These are phyloP conservation scores for Xylaria sp. DNA, from an alignment of 2,329 filamentous ascomycete species.

Conservation along the genomic window DNA sequence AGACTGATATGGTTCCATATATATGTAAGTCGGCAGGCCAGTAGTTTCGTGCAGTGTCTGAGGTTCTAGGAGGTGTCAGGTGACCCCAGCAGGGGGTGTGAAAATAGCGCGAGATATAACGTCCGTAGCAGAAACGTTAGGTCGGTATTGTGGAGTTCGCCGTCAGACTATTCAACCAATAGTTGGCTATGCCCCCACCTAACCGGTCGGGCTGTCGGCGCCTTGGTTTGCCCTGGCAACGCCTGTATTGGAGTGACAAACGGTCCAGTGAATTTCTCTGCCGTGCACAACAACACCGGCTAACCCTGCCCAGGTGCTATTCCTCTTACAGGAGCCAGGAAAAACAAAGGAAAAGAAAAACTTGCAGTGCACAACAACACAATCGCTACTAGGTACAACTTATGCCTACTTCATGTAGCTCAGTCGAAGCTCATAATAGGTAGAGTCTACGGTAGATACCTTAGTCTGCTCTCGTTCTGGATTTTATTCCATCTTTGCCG, in stretches of 20 bases:
- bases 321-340: constrained; percentile 2
- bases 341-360: constrained; percentile 23
- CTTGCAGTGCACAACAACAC: constrained; percentile 25
- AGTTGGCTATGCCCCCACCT: not conserved
- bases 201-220: constrained; percentile 22
- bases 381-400: not conserved
- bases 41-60: constrained; percentile 32
- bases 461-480: not conserved
- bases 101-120: too few relatives aligned
- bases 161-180: not conserved
- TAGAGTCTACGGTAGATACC: not conserved
- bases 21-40: not conserved
- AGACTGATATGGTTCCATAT: constrained; percentile 13
- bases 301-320: not conserved
- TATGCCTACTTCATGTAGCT: not conserved
- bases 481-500: not conserved
- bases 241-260: constrained; percentile 18
- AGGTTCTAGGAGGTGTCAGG: constrained; percentile 22
- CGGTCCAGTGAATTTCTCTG: constrained; percentile 15
- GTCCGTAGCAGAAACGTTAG: too few relatives aligned
- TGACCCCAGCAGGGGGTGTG: constrained; percentile 6
- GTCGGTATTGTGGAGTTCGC: not conserved
- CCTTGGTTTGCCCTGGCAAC: constrained; percentile 30
- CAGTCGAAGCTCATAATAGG: not conserved
- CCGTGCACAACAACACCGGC: constrained; percentile 12